Base-by-base conservation (phyloP, 805 yeast species). In the Saccharomycopsis fodiens region DNA sequence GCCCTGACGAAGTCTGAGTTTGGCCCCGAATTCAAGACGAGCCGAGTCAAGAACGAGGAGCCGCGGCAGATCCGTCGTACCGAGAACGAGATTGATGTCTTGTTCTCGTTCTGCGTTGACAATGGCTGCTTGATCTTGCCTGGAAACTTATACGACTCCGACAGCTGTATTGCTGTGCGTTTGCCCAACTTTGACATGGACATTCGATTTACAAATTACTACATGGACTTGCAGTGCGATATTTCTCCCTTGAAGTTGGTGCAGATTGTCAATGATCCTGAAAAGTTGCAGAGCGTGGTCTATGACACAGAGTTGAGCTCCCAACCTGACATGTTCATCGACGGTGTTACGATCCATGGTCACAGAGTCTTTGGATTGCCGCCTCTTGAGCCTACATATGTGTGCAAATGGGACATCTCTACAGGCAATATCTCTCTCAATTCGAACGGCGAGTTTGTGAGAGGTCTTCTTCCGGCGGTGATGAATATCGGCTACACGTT, bases 351-450 rank as follows among this genome's bases (percentile, higher is more conserved):
- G 2, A 69, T 86, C 20, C 94, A 85, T 60, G 94, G 96, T 1
- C 96, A 91, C 60, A 70, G 97, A 56, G 79, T 89, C 80, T 87
- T 87, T 66, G 98, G 98, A 0, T 59, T 87, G 2, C 96, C 96
- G 0, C 97, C 97, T 0, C 67, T 70, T 5, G 95, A 86, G 58
- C 87, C 91, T 1, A 86, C 97, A 0, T 93, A 85, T 58, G 78
- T 76, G 52, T 88, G 96, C 56, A 81, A 85, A 49, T 93, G 98
- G 98, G 89, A 83, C 48, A 77, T 93, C 54, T 76, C 73, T 22
- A 58, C 82, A 1, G 95, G 89, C 7, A 67, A 66, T 3, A 63
- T 44, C 3, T 46, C 54, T 1, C 61, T 85, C 10, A 71, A 77
- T 46, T 74, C 85, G 1, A 63, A 70, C 7, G 66, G 79, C 0